Percentiles rank a stretch among this genome's conserved stretches.
Conservation (phyloP, 305 asterid genomes). For the Petunia hybrid region DNA sequence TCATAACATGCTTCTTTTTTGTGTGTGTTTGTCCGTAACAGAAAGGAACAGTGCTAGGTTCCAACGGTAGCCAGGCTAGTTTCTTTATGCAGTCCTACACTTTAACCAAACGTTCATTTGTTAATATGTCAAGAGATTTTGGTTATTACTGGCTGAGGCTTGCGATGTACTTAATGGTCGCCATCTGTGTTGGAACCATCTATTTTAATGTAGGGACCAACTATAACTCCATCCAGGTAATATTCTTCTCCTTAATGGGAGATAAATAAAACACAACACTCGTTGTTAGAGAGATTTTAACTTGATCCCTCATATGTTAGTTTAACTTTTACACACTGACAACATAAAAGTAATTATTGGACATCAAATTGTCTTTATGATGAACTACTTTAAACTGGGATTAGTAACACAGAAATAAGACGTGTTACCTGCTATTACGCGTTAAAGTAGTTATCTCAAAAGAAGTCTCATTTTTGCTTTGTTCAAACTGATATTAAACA, state of each 20-base stretch:
- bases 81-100: conserved; percentile 91
- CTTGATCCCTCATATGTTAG: too few species aligned
- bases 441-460: too few species aligned
- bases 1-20: background rate
- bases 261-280: too few species aligned
- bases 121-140: conserved; percentile 98
- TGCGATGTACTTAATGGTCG: conserved; percentile 83
- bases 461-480: background rate
- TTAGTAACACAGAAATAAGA: too few species aligned
- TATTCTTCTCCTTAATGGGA: background rate
- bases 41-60: conserved; percentile 96
- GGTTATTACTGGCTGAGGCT: conserved; percentile 99
- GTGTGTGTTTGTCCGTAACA: conserved; percentile 35
- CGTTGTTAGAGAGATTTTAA: too few species aligned
- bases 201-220: conserved; percentile 92
- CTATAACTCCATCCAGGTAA: conserved; percentile 92
- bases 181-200: conserved; percentile 95
- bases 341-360: too few species aligned
- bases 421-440: too few species aligned
- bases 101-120: conserved; percentile 85
- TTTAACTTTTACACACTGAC: too few species aligned
- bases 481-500: conserved; percentile 39
- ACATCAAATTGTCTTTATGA: background rate
- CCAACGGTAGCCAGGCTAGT: conserved; percentile 98
- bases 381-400: background rate